phyloP scores from a whole-genome alignment of 345 rosid genomes.

The Brassica carinata region DNA sequence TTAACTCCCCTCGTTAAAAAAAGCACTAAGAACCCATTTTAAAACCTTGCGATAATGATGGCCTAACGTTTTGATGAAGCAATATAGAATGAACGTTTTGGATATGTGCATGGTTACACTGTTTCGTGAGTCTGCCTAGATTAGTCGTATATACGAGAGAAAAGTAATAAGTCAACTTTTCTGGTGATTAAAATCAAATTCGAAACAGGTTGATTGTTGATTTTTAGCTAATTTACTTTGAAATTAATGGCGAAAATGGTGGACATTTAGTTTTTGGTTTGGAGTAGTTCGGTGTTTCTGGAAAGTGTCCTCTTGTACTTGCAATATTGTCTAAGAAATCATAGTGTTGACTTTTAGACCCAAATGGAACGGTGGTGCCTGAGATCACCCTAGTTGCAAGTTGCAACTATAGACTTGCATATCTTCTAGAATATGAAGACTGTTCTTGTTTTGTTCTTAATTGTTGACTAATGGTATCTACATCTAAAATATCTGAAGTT shows the following conservation, averaged over 20 bases:
- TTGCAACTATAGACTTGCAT: background rate
- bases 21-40: too few species aligned
- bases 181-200: background rate
- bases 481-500: background rate
- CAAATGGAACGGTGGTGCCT: background rate
- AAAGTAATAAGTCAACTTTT: background rate
- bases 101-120: too few species aligned
- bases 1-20: too few species aligned
- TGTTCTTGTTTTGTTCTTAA: background rate
- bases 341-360: background rate
- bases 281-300: slow-evolving; percentile 2
- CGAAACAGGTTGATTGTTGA: slow-evolving; percentile 9
- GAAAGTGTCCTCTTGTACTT: slow-evolving; percentile 2
- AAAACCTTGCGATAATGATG: too few species aligned
- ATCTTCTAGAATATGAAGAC: background rate
- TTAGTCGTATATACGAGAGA: slow-evolving; percentile 4
- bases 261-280: background rate
- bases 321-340: background rate
- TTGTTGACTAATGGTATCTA: background rate
- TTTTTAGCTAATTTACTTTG: background rate
- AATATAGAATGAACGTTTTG: background rate
- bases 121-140: background rate
- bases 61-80: background rate
- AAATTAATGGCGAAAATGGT: slow-evolving; percentile 6
- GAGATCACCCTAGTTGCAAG: background rate